phyloP scores from a whole-genome alignment of 352 stramenopile species.

The Pythium phragmiticola region DNA sequence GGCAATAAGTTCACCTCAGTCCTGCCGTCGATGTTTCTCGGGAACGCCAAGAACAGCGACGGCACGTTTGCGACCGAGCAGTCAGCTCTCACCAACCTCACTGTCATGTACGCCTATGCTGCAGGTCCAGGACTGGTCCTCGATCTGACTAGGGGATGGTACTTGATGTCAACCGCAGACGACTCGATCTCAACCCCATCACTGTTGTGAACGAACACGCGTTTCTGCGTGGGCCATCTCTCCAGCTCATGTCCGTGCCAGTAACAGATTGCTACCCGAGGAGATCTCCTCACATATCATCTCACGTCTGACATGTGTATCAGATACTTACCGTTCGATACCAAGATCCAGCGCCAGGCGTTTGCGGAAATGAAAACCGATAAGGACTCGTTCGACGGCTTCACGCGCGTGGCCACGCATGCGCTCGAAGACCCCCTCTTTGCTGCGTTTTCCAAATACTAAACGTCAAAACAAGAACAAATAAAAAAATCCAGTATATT shows the following conservation, averaged over 20 bases:
- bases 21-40: slow-evolving; percentile 64
- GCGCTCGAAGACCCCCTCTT: slow-evolving; percentile 68
- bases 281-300: background rate
- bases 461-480: slow-evolving; percentile 3
- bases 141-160: background rate
- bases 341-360: slow-evolving; percentile 71
- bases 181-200: slow-evolving; percentile 73
- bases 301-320: background rate
- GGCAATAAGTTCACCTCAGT: slow-evolving; percentile 72
- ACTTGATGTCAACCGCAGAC: slow-evolving; percentile 30
- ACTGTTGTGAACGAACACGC: slow-evolving; percentile 73
- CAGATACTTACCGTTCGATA: slow-evolving; percentile 72
- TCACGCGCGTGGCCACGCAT: slow-evolving; percentile 43
- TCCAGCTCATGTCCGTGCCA: slow-evolving; percentile 64
- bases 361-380: slow-evolving; percentile 79
- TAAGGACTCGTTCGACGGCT: slow-evolving; percentile 65
- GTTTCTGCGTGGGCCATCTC: slow-evolving; percentile 43
- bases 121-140: background rate
- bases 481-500: background rate
- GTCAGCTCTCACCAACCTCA: slow-evolving; percentile 49
- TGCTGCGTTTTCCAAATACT: slow-evolving; percentile 46
- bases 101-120: slow-evolving; percentile 57
- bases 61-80: slow-evolving; percentile 47
- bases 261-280: background rate
- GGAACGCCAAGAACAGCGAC: slow-evolving; percentile 51